Percentiles rank a stretch among this genome's conserved stretches.
Evolutionary conservation across 768 basidiomycete species (phyloP).

Genomic region (Russula vinacea): DNA sequence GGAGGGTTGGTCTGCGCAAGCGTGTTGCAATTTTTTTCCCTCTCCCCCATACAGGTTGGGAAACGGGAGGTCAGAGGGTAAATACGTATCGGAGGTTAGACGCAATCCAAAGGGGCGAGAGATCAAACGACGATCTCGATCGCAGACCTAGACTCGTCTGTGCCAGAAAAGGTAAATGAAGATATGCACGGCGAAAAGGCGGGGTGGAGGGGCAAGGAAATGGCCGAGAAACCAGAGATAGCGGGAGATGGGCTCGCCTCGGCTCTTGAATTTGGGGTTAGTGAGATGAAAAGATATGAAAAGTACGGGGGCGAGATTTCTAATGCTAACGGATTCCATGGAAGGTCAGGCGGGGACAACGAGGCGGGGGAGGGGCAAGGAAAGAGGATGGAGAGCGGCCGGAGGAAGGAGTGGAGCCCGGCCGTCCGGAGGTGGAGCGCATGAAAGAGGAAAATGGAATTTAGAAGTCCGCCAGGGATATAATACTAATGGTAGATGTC

Average conservation of each 20-base stretch:
- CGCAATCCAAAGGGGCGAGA: constrained; percentile 9
- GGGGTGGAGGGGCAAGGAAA: constrained; percentile 21
- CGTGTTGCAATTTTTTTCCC: neutral
- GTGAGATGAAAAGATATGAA: constrained; percentile 22
- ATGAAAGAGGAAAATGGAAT: constrained; percentile 25
- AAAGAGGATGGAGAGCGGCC: constrained; percentile 14
- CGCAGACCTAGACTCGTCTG: constrained; percentile 23
- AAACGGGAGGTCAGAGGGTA: constrained; percentile 14
- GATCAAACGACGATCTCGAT: constrained; percentile 28
- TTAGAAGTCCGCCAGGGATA: constrained; percentile 45
- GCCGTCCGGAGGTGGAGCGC: constrained; percentile 27
- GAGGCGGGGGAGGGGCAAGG: constrained; percentile 14
- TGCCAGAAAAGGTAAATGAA: constrained; percentile 20
- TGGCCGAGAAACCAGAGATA: constrained; percentile 19
- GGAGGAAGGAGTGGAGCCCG: constrained; percentile 27
- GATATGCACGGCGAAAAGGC: constrained; percentile 25
- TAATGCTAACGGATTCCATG: constrained; percentile 18
- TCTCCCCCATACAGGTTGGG: neutral
- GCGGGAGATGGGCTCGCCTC: constrained; percentile 9
- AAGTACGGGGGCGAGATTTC: constrained; percentile 10
- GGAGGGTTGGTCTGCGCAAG: neutral
- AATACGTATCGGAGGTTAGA: constrained; percentile 21
- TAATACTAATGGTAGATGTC: constrained; percentile 36
- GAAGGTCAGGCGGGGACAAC: constrained; percentile 30
- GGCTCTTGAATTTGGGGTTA: constrained; percentile 5